Base-by-base conservation (phyloP, 805 yeast genomes). In the Myxozyma udenii region DNA sequence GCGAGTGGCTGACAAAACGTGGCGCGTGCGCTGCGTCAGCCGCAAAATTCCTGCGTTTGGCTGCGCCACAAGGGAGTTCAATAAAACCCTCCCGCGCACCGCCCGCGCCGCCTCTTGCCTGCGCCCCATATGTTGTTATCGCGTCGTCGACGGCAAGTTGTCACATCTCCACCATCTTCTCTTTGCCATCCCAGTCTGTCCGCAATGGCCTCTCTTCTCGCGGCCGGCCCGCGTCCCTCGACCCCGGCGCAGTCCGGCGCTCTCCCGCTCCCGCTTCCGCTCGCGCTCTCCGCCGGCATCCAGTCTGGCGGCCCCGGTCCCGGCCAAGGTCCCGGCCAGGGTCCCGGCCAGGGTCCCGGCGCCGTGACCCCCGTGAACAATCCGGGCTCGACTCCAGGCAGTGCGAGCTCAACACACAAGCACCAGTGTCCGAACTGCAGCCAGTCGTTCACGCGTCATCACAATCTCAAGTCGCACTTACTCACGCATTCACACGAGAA, bases 381-480 rank as follows among this genome's bases (percentile, higher is more conserved):
- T 9, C 12, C 33, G 9, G 33, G 33, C 9, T 9, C 9, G 9
- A n/a, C n/a, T n/a, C n/a, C n/a, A n/a, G 33, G 33, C 14, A 9
- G 12, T 9, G 14, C 12, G 9, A 14, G 33, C 9, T 9, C 9
- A 9, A 14, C 12, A 28, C 9, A 28, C 12, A 56, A 52, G 35
- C 60, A 56, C 46, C 48, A 46, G 24, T 85, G 93, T 64, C 72
- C 76, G 16, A 73, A 76, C 7, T 85, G 93, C 64, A 69, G 76
- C 46, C 85, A 81, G 57, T 71, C 79, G 0, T 85, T 85, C 68
- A 80, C 87, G 2, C 71, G 93, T 40, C 82, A 79, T 60, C 91
- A 85, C 66, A 85, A 85, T 62, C 74, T 85, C 71, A 84, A 84
- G 50, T 78, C 86, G 3, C 93, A 85, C 65, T 74, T 81, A 57